Evolutionary conservation across 208 protist species (phyloP).

Genomic region (Leishmania aethiopica): DNA sequence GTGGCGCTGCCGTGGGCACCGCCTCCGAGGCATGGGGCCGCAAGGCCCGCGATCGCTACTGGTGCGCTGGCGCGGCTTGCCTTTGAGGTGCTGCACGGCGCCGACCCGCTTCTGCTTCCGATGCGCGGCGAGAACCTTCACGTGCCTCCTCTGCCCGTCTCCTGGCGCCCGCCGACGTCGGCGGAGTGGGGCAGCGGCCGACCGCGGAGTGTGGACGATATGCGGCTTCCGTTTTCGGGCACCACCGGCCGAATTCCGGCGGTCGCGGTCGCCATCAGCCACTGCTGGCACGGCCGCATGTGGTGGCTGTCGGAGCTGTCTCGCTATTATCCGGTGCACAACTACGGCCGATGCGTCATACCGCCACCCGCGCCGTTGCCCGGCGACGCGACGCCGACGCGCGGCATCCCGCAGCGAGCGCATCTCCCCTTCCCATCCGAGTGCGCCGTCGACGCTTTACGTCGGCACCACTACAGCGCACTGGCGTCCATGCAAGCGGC

Average conservation of each 20-base stretch:
- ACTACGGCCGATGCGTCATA: constrained; percentile 36
- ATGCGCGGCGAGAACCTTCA: not conserved
- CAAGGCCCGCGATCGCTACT: not conserved
- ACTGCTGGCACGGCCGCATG: constrained; percentile 28
- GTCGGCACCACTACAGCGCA: not conserved
- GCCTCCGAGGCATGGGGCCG: not conserved
- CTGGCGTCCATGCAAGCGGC: not conserved
- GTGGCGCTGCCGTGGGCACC: not conserved
- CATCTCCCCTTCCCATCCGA: not conserved
- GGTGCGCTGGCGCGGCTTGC: constrained; percentile 11
- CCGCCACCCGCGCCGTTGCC: constrained; percentile 16
- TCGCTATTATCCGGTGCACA: constrained; percentile 48
- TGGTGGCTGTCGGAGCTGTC: constrained; percentile 29
- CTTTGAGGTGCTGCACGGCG: constrained; percentile 15
- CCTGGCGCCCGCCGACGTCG: constrained; percentile 9
- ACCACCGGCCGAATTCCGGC: constrained; percentile 18
- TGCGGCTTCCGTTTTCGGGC: not conserved
- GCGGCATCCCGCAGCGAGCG: constrained; percentile 24
- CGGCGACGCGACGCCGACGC: not conserved
- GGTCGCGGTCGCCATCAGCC: constrained; percentile 31
- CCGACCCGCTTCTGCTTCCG: constrained; percentile 23
- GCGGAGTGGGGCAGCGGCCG: not conserved
- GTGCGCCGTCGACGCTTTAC: not conserved
- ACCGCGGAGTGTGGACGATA: not conserved
- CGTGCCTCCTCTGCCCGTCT: not conserved